Base-by-base conservation (phyloP, 768 basidiomycete species). In the Amanita fuliginea region DNA sequence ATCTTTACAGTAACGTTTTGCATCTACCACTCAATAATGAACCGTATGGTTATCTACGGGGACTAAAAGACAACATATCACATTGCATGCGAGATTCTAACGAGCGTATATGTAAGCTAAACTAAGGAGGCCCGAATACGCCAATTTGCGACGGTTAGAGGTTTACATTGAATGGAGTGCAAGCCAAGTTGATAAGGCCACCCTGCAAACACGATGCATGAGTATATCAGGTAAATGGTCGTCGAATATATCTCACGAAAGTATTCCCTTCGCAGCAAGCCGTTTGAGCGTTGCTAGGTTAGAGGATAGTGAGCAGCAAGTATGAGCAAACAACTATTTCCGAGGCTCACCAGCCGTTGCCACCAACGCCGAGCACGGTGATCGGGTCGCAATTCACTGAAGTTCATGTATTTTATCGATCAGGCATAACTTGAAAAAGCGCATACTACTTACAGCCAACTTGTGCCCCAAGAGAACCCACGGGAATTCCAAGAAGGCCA, bases 211-310 rank as follows among this genome's bases (percentile, higher is more conserved):
- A 4, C 14, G 10, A 8, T 32, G 32, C 13, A 13, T 47, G 8
- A 32, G 14, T 11, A 46, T 14, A 30, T 44, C 2, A 37, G 10
- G 13, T n/a, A 7, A 35, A 26, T n/a, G 19, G 34, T 22, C 18
- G n/a, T 22, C 11, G 18, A 14, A 21, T 19, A 49, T 24, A 2
- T 21, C 56, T 55, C 53, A 56, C 56, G 52, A 59, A 59, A 6
- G 39, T 16, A 51, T 59, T 59, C 7, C 39, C 35, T 32, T 55
- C 49, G 57, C 60, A 61, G 52, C 60, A 61, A 42, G 51, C 58
- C 3, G 57, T 43, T 47, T 61, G 60, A 13, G 33, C 18, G 30
- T 52, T 28, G 53, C 60, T 60, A 11, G 41, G 13, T 18, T 10
- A 26, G 11, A n/a, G 19, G 42, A n/a, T 8, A 6, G 35, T 51